Evolutionary conservation across 257 asterid genomes (phyloP), one percentile per base, ranked within the genome.

Genomic region (Plectranthus barbatus): DNA sequence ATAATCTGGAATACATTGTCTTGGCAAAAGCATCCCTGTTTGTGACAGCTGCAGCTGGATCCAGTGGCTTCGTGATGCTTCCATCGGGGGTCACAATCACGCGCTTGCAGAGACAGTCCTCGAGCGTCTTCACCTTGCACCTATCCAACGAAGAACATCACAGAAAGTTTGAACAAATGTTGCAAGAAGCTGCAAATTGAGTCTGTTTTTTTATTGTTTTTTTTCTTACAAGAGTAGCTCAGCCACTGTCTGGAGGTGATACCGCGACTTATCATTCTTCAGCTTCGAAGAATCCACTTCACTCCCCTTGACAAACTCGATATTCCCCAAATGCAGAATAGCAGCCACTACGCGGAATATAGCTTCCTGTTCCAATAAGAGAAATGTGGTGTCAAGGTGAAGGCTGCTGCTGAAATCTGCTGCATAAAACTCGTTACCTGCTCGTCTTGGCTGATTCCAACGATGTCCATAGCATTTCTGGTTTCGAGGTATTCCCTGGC

Each of bases 41-140:
- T 39, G 94, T 81, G 66, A 76, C 69, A n/a, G 98, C 95, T 65
- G 97, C 95, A 46, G 87, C 88, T 46, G 95, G 95, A 80, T 92
- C 98, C 12, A 89, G 84, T 61, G 75, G 85, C 67, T 86, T 92
- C 53, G 96, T 85, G 65, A 92, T 92, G 87, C 83, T 86, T 64
- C 94, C 98, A 49, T 92, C 98, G 3, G 97, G 98, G 23, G 98
- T 92, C 57, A 92, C 97, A 45, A 89, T 92, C 45, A 92, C 91
- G 20, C 95, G 95, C 78, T 85, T 74, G 81, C 95, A 89, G 46
- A 92, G 95, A 7, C 95, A 86, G 77, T 86, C 92, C 72, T 86
- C 95, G 50, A 92, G 72, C 47, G 87, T 81, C 74, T 89, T 81
- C 70, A 79, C 82, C 15, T 77, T 65, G 54, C 98, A 92, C 95